Percentiles rank a stretch among this genome's conserved stretches.
phyloP scores from a whole-genome alignment of 306 rosid species.

The Quercus gilva region DNA sequence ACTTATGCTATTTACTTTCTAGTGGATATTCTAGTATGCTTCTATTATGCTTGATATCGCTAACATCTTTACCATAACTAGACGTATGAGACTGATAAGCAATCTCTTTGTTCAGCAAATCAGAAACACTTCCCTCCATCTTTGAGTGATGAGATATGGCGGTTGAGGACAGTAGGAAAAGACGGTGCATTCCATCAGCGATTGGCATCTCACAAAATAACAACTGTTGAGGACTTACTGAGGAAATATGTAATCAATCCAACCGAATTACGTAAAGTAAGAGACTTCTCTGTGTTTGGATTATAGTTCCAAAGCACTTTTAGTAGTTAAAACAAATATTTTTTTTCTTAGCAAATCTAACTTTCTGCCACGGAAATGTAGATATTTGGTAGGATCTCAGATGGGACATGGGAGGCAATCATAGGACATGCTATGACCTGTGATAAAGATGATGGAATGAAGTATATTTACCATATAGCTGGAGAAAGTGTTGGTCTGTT shows the following conservation, averaged over 20 bases:
- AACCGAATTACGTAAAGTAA: slow-evolving; percentile 36
- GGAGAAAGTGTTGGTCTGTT: slow-evolving; percentile 21
- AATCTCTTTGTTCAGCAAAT: slow-evolving; percentile 40
- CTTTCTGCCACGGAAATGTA: slow-evolving; percentile 29
- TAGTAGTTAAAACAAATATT: background rate
- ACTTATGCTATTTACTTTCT: background rate
- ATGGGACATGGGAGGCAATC: slow-evolving; percentile 38
- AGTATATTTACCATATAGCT: slow-evolving; percentile 15
- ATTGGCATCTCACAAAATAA: slow-evolving; percentile 26
- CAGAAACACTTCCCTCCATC: slow-evolving; percentile 58
- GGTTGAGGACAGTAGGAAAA: slow-evolving; percentile 53
- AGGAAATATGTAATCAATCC: slow-evolving; percentile 20
- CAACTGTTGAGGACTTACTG: slow-evolving; percentile 47
- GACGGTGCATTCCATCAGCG: slow-evolving; percentile 34
- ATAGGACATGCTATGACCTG: slow-evolving; percentile 49
- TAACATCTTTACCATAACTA: background rate
- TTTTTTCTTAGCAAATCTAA: background rate
- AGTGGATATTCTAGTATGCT: background rate
- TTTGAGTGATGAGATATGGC: slow-evolving; percentile 56
- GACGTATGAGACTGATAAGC: slow-evolving; percentile 14
- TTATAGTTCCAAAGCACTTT: background rate
- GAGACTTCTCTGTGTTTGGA: background rate
- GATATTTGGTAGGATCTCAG: slow-evolving; percentile 41
- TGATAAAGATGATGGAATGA: slow-evolving; percentile 30
- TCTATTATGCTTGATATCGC: background rate